phyloP scores from a whole-genome alignment of 306 rosid genomes.

The Quercus cerris region DNA sequence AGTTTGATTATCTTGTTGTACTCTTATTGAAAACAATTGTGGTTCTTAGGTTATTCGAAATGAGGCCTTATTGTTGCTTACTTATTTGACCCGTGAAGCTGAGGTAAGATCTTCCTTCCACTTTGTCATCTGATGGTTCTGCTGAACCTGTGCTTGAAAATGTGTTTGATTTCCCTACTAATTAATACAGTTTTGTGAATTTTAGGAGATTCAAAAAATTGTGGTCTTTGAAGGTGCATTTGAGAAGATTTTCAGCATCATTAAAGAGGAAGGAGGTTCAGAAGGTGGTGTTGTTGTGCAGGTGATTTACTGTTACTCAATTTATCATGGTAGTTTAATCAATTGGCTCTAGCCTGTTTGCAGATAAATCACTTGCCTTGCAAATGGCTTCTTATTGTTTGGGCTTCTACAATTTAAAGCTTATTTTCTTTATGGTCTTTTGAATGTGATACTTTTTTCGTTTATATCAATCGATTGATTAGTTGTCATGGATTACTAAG shows the following conservation, averaged over 20 bases:
- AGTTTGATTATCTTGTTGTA: background rate
- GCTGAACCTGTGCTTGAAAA: background rate
- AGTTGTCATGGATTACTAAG: background rate
- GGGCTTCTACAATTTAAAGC: slow-evolving; percentile 10
- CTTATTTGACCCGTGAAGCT: slow-evolving; percentile 90
- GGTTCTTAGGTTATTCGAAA: slow-evolving; percentile 78
- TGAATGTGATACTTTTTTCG: too few species aligned
- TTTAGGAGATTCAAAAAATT: slow-evolving; percentile 96
- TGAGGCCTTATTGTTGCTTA: slow-evolving; percentile 88
- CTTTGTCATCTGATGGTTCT: slow-evolving; percentile 8
- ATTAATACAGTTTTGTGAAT: slow-evolving; percentile 28
- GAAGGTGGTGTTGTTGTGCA: slow-evolving; percentile 99
- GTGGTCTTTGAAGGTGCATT: slow-evolving; percentile 96
- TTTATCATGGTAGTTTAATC: slow-evolving; percentile 4
- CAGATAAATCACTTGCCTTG: background rate
- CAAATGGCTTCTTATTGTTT: background rate
- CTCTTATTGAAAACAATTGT: slow-evolving; percentile 8
- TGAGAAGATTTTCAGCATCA: slow-evolving; percentile 90
- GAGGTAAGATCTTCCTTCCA: slow-evolving; percentile 54
- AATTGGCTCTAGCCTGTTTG: slow-evolving; percentile 12
- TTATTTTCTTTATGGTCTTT: background rate
- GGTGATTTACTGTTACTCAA: slow-evolving; percentile 43
- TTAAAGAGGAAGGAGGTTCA: slow-evolving; percentile 88
- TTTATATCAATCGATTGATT: background rate
- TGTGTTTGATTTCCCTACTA: background rate